Conservation (phyloP, 106 monocot genomes). For the Phalaenopsis aphrodite region DNA sequence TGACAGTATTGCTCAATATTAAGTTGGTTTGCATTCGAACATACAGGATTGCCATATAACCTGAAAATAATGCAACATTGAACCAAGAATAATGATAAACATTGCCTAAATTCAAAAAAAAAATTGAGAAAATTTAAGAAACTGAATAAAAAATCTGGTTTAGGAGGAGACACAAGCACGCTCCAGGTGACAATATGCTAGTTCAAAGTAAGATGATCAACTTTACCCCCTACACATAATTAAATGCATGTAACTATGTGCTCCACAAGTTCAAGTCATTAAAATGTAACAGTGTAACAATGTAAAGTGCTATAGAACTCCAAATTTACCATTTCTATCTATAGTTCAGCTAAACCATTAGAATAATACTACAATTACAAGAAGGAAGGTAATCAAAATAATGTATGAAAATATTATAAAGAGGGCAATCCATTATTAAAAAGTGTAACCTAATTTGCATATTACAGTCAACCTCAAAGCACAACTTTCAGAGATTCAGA, state of each 20-base stretch:
- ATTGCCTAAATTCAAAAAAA: neutral
- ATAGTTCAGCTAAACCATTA: too few species aligned
- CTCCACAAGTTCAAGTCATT: too few species aligned
- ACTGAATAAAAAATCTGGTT: neutral
- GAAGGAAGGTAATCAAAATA: neutral
- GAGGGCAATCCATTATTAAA: too few species aligned
- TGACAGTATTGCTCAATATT: slow-evolving; percentile 53
- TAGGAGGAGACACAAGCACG: neutral
- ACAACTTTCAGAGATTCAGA: neutral
- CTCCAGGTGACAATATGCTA: slow-evolving; percentile 6
- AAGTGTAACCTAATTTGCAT: too few species aligned
- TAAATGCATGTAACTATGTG: neutral
- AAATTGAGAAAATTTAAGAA: neutral
- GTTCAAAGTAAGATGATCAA: neutral
- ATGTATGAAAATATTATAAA: neutral
- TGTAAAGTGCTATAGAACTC: too few species aligned
- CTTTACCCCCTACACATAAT: neutral
- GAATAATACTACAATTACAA: neutral
- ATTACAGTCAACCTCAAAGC: neutral
- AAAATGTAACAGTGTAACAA: too few species aligned
- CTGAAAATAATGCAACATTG: slow-evolving; percentile 27
- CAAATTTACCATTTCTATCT: too few species aligned
- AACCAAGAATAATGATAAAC: slow-evolving; percentile 5
- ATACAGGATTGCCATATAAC: slow-evolving; percentile 87
- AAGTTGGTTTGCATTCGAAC: slow-evolving; percentile 36